Percentiles rank a stretch among this genome's conserved stretches.
phyloP scores from a whole-genome alignment of 306 rosid genomes.

The Benincasa hispida region DNA sequence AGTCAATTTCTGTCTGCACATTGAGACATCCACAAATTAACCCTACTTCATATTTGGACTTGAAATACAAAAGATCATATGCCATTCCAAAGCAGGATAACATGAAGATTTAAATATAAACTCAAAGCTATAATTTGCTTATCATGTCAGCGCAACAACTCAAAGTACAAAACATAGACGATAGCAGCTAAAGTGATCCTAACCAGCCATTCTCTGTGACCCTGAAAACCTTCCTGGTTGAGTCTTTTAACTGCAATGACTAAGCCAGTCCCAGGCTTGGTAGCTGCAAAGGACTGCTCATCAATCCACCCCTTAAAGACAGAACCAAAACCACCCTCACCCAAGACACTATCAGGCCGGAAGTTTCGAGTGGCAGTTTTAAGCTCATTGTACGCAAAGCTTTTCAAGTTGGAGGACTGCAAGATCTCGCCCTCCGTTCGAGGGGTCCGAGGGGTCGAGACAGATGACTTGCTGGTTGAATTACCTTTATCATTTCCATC shows the following conservation, averaged over 20 bases:
- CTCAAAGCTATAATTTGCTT: background rate
- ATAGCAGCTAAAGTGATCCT: conserved; percentile 15
- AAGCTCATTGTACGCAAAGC: conserved; percentile 58
- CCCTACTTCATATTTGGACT: background rate
- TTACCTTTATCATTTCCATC: conserved; percentile 21
- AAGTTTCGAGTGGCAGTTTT: conserved; percentile 83
- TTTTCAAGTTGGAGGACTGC: conserved; percentile 66
- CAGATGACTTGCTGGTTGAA: conserved; percentile 36
- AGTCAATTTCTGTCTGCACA: conserved; percentile 76
- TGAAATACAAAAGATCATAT: background rate
- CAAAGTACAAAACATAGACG: background rate
- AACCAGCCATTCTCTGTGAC: conserved; percentile 99
- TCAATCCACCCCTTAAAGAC: conserved; percentile 97
- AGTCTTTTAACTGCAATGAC: conserved; percentile 92
- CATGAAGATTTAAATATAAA: background rate
- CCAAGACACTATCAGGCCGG: conserved; percentile 93
- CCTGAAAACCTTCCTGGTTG: conserved; percentile 91
- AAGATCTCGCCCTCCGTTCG: conserved; percentile 86
- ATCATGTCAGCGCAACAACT: background rate
- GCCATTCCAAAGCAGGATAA: background rate
- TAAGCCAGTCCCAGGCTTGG: conserved; percentile 74
- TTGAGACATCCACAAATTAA: background rate
- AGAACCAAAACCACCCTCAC: conserved; percentile 93
- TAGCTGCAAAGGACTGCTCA: conserved; percentile 57
- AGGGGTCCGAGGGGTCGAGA: conserved; percentile 57